Evolutionary conservation across 2,329 filamentous ascomycete species (phyloP), one percentile per base, ranked within the genome.

Genomic region (Cercospora sojina): DNA sequence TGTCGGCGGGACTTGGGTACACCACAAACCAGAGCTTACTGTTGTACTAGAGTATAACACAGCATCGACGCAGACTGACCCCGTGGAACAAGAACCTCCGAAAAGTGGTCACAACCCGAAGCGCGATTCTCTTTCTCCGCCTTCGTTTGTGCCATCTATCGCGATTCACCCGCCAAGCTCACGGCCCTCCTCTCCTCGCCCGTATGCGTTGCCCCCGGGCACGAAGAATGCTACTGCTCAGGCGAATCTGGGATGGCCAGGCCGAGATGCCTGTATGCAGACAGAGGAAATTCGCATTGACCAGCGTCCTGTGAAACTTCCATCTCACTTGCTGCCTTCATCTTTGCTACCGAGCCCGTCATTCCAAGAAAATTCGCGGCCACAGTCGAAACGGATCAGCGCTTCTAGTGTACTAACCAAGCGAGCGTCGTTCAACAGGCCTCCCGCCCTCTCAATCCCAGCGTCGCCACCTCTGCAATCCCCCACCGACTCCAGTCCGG

Each of bases 281-380:
- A 99, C 95, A 0, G 93, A 98, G 72, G 91, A 92, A 66, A 97
- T 98, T 65, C 87, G 91, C 64, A 87, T 96, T 5, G 93, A 96
- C 75, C 87, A 88, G 80, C 87, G 93, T 67, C 81, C 92, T 53
- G 87, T 90, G 67, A 89, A 88, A 71, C 83, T 97, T 27, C 92
- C 92, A 13, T 82, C 87, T 1, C 91, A 95, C 75, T 84, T 97
- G 35, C 88, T 93, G 64, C 92, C 93, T 0, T 94, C 91, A 0
- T 84, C 89, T 18, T 90, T 96, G 67, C 81, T 81, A n/a, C 85
- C 84, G 61, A 79, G 83, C 64, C 82, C 83, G 38, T 77, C 79
- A 9, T 80, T 80, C 32, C 64, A 67, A 43, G 71, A 74, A 64
- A 58, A 60, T 12, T 56, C 67, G 10, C 64, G 64, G 35, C 49